phyloP scores from a whole-genome alignment of 176 grass and related monocot genomes.

The Eremochloa ophiuroides region DNA sequence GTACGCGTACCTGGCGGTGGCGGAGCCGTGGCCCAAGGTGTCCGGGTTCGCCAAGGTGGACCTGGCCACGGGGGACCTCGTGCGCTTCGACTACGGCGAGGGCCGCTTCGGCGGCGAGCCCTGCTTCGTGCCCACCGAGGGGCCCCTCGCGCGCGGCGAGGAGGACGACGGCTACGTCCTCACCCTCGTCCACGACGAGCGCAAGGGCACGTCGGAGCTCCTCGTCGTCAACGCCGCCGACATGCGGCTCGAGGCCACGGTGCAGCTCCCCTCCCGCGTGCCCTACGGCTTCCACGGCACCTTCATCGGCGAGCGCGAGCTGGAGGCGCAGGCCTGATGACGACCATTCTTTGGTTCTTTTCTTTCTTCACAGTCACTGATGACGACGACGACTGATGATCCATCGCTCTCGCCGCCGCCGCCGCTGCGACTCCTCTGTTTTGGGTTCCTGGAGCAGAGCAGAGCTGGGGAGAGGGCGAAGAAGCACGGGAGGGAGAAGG shows the following conservation, averaged over 20 bases:
- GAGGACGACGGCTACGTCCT: slow-evolving; percentile 83
- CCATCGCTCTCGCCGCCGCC: no score
- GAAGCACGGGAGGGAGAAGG: background rate
- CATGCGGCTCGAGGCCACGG: slow-evolving; percentile 75
- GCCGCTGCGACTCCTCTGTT: background rate
- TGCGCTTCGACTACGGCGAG: slow-evolving; percentile 56
- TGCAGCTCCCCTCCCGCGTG: slow-evolving; percentile 75
- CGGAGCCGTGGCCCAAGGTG: slow-evolving; percentile 97
- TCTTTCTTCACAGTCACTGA: slow-evolving; percentile 6
- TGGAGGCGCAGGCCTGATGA: slow-evolving; percentile 50
- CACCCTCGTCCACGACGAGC: slow-evolving; percentile 60
- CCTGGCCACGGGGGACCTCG: slow-evolving; percentile 58
- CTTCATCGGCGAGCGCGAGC: slow-evolving; percentile 52
- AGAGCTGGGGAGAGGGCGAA: background rate
- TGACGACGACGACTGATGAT: background rate
- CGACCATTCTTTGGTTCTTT: slow-evolving; percentile 34
- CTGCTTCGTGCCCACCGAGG: slow-evolving; percentile 58
- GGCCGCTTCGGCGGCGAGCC: slow-evolving; percentile 77
- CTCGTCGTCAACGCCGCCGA: slow-evolving; percentile 66
- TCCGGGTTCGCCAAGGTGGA: slow-evolving; percentile 94
- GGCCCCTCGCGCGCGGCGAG: slow-evolving; percentile 32
- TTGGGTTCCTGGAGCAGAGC: background rate
- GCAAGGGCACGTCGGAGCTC: slow-evolving; percentile 45
- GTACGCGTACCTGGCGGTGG: slow-evolving; percentile 85
- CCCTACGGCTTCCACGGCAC: slow-evolving; percentile 96